Percentiles rank a stretch among this genome's conserved stretches.
These are phyloP conservation scores for Carex kokanica DNA, from an alignment of 176 grass and related monocot genomes.

Conservation along the genomic window DNA sequence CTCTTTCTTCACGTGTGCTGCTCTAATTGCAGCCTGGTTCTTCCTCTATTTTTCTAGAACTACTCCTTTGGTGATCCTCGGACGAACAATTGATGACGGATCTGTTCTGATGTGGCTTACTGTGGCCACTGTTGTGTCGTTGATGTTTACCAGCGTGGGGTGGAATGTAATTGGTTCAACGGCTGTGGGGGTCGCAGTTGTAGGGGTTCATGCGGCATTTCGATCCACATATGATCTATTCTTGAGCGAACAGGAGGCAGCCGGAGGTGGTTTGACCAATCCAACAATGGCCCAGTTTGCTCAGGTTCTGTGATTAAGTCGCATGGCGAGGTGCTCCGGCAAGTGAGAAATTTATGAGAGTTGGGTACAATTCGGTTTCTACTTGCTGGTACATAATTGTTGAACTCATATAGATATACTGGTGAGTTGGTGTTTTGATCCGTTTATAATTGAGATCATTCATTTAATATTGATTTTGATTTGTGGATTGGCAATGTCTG, in stretches of 20 bases:
- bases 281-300: conserved; percentile 20
- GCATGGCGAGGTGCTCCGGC: not conserved
- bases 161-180: conserved; percentile 67
- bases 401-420: not conserved
- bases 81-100: conserved; percentile 70
- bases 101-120: conserved; percentile 69
- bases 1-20: conserved; percentile 49
- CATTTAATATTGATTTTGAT: too few relatives aligned
- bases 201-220: conserved; percentile 51
- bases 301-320: conserved; percentile 40
- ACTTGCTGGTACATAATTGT: not conserved
- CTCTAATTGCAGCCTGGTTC: conserved; percentile 75
- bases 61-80: conserved; percentile 53
- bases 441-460: too few relatives aligned
- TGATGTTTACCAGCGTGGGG: conserved; percentile 73
- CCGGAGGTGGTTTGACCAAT: conserved; percentile 49
- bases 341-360: not conserved
- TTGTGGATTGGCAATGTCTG: too few relatives aligned
- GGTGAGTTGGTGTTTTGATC: not conserved
- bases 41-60: conserved; percentile 84
- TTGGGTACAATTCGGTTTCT: conserved; percentile 2
- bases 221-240: conserved; percentile 80
- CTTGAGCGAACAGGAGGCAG: conserved; percentile 71
- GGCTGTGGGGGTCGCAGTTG: conserved; percentile 43
- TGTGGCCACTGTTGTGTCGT: conserved; percentile 58